These are phyloP conservation scores for Dioscorea alata DNA, from an alignment of 106 monocot genomes.

Conservation along the genomic window DNA sequence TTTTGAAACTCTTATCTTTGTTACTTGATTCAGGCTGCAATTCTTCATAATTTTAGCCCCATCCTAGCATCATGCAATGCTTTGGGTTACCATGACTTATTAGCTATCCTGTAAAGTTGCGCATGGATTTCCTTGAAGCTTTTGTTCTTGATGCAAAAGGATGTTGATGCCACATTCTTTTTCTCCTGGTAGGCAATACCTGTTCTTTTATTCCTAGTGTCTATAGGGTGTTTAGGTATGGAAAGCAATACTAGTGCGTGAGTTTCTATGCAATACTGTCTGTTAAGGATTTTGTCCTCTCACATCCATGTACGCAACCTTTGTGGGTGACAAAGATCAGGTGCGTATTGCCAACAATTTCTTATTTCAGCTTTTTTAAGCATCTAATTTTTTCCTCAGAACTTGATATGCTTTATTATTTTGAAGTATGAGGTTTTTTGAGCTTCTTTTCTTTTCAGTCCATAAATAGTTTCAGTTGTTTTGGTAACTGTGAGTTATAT, in stretches of 20 bases:
- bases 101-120: conserved; percentile 63
- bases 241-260: conserved; percentile 94
- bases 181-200: too few species aligned
- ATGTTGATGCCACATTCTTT: too few species aligned
- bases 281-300: conserved; percentile 71
- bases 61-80: conserved; percentile 85
- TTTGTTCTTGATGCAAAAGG: background rate
- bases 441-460: conserved; percentile 41
- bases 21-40: conserved; percentile 43
- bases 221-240: conserved; percentile 58
- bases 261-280: conserved; percentile 89
- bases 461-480: conserved; percentile 96
- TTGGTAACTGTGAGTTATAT: conserved; percentile 71
- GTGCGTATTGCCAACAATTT: conserved; percentile 15
- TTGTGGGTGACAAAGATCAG: conserved; percentile 98
- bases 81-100: conserved; percentile 91
- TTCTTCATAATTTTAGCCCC: conserved; percentile 57
- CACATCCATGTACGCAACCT: conserved; percentile 62
- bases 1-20: conserved; percentile 5
- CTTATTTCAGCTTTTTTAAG: too few species aligned
- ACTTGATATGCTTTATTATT: too few species aligned
- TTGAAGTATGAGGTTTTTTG: too few species aligned
- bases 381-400: too few species aligned
- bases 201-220: conserved; percentile 30
- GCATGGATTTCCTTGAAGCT: conserved; percentile 84